These are phyloP conservation scores for Pistacia integerrima DNA, from an alignment of 345 rosid species.

Conservation along the genomic window DNA sequence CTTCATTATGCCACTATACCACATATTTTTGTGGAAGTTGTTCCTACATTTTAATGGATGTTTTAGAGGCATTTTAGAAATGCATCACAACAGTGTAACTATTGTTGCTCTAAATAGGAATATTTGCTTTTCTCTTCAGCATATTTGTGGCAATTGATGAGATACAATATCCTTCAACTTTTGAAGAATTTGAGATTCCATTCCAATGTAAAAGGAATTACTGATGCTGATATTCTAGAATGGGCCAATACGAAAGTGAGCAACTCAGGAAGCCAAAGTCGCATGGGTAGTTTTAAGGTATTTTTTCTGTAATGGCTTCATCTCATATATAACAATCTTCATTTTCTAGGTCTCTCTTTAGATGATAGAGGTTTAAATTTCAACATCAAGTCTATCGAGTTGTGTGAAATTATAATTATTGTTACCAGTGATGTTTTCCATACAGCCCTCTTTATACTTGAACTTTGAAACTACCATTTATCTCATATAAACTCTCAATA, in stretches of 20 bases:
- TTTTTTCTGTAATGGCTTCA: slow-evolving; percentile 6
- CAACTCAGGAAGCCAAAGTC: slow-evolving; percentile 64
- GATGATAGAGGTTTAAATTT: background rate
- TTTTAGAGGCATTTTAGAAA: slow-evolving; percentile 10
- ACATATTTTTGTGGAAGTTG: background rate
- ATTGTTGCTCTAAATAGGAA: background rate
- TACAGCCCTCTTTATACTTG: background rate
- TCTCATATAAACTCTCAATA: no score
- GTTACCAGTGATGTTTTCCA: background rate
- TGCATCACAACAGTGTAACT: background rate
- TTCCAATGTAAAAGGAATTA: slow-evolving; percentile 85
- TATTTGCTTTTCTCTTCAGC: slow-evolving; percentile 47
- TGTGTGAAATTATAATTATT: background rate
- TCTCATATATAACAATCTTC: background rate
- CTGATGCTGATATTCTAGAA: slow-evolving; percentile 76
- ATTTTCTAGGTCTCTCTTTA: background rate
- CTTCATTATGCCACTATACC: slow-evolving; percentile 2
- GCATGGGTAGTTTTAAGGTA: slow-evolving; percentile 88
- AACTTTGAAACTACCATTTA: background rate
- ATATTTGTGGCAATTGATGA: slow-evolving; percentile 94
- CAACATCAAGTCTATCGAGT: background rate
- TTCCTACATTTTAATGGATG: background rate
- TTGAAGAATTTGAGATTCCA: slow-evolving; percentile 88
- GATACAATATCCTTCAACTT: slow-evolving; percentile 92
- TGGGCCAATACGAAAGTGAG: slow-evolving; percentile 93